Conservation (phyloP, 208 protist species). For the Leishmania mexicana region DNA sequence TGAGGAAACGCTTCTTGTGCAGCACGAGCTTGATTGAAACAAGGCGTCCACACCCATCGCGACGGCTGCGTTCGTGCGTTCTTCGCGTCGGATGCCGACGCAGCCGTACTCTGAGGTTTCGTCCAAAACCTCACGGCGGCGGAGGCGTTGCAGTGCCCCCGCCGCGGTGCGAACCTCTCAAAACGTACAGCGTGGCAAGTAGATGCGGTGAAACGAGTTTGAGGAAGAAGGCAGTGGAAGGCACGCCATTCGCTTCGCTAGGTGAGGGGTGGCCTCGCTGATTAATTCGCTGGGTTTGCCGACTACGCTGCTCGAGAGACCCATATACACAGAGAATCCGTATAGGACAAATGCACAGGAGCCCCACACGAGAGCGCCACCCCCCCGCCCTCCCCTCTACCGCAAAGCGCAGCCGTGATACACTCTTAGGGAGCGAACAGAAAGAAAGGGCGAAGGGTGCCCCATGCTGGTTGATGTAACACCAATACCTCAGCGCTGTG, state of each 20-base stretch:
- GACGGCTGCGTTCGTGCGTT: background rate
- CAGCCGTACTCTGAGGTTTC: background rate
- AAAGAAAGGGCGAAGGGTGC: background rate
- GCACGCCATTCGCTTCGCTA: background rate
- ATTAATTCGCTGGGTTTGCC: background rate
- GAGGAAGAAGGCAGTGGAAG: background rate
- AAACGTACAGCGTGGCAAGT: constrained; percentile 18
- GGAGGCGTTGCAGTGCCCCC: constrained; percentile 28
- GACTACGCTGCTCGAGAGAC: background rate
- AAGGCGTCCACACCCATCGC: constrained; percentile 1
- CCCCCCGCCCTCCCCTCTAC: background rate
- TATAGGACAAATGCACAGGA: background rate
- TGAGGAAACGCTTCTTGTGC: constrained; percentile 32
- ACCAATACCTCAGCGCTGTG: background rate
- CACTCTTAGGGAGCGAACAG: background rate
- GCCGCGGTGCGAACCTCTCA: constrained; percentile 35
- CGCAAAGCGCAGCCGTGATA: background rate
- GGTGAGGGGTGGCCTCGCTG: background rate
- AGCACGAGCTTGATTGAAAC: constrained; percentile 28
- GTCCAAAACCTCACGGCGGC: constrained; percentile 26
- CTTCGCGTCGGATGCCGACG: background rate
- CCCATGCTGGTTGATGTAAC: background rate
- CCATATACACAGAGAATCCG: background rate
- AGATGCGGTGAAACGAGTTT: background rate
- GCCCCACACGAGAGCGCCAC: background rate